Percentiles rank a stretch among this genome's conserved stretches.
Evolutionary conservation across 257 asterid genomes (phyloP).

Genomic region (Solanum gracilifrons): DNA sequence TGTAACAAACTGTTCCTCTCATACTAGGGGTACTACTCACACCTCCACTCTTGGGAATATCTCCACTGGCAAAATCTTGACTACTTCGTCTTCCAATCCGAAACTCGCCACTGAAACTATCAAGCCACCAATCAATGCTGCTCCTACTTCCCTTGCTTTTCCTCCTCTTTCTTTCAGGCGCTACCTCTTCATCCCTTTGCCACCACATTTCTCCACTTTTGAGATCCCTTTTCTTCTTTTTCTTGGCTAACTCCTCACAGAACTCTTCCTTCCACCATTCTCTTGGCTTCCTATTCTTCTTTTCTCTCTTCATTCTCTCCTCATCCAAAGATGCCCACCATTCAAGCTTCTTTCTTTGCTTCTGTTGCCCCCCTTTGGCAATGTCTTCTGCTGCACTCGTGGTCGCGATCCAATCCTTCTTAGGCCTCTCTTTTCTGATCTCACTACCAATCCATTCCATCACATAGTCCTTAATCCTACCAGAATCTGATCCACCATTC

Average conservation of each 20-base stretch:
- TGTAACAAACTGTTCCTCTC: conserved; percentile 94
- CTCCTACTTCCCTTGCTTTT: conserved; percentile 38
- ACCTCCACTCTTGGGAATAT: conserved; percentile 80
- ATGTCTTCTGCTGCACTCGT: conserved; percentile 23
- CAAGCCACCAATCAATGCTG: conserved; percentile 82
- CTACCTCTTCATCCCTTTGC: conserved; percentile 61
- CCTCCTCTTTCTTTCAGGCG: conserved; percentile 46
- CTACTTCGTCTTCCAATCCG: conserved; percentile 55
- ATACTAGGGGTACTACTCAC: conserved; percentile 91
- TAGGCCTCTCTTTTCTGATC: conserved; percentile 65
- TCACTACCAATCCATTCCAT: conserved; percentile 98
- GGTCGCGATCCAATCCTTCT: conserved; percentile 59
- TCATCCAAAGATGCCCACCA: conserved; percentile 71
- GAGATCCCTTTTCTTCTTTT: conserved; percentile 48
- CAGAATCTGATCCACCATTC: conserved; percentile 59
- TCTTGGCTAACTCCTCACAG: conserved; percentile 70
- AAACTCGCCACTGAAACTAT: conserved; percentile 78
- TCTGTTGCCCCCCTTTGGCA: conserved; percentile 29
- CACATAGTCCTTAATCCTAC: conserved; percentile 80
- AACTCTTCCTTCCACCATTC: conserved; percentile 99
- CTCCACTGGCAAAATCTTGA: conserved; percentile 67
- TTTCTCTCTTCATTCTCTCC: conserved; percentile 35
- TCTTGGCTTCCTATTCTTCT: conserved; percentile 47
- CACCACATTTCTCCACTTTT: conserved; percentile 59
- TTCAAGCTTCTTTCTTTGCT: conserved; percentile 56